These are phyloP conservation scores for Lomentospora prolificans DNA, from an alignment of 2,329 filamentous ascomycete species.

Conservation along the genomic window DNA sequence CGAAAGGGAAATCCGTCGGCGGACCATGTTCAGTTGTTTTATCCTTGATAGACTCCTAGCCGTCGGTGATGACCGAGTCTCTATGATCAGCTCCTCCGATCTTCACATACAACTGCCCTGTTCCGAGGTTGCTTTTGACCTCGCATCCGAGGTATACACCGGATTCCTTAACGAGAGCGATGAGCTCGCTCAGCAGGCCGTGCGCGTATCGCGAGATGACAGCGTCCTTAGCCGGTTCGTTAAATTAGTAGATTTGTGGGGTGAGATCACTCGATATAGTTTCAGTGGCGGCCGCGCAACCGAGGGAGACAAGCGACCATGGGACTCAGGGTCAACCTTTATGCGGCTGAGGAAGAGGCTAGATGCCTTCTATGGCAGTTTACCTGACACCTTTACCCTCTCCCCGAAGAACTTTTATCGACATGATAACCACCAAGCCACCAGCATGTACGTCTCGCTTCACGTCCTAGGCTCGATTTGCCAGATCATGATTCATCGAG, in stretches of 20 bases:
- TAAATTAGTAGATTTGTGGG: slow-evolving; percentile 49
- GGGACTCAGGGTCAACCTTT: slow-evolving; percentile 47
- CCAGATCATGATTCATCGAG: slow-evolving; percentile 40
- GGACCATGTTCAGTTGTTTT: slow-evolving; percentile 68
- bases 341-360: slow-evolving; percentile 41
- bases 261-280: slow-evolving; percentile 47
- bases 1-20: slow-evolving; percentile 52
- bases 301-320: slow-evolving; percentile 42
- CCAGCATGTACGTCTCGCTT: slow-evolving; percentile 55
- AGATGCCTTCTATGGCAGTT: slow-evolving; percentile 21
- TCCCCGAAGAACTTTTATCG: slow-evolving; percentile 53
- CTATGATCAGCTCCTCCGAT: slow-evolving; percentile 49
- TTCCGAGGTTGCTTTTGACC: slow-evolving; percentile 54
- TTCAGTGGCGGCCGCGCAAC: slow-evolving; percentile 40
- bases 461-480: slow-evolving; percentile 58
- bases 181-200: slow-evolving; percentile 8
- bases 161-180: slow-evolving; percentile 30
- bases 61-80: slow-evolving; percentile 50
- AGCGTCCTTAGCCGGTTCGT: slow-evolving; percentile 44
- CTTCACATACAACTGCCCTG: slow-evolving; percentile 58
- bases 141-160: slow-evolving; percentile 47
- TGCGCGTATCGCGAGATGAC: slow-evolving; percentile 25
- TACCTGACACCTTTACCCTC: slow-evolving; percentile 48
- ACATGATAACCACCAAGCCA: slow-evolving; percentile 53
- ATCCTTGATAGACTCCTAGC: slow-evolving; percentile 62